Percentiles rank a stretch among this genome's conserved stretches.
These are phyloP conservation scores for Lomentospora prolificans DNA, from an alignment of 2,329 filamentous ascomycete species.

Conservation along the genomic window DNA sequence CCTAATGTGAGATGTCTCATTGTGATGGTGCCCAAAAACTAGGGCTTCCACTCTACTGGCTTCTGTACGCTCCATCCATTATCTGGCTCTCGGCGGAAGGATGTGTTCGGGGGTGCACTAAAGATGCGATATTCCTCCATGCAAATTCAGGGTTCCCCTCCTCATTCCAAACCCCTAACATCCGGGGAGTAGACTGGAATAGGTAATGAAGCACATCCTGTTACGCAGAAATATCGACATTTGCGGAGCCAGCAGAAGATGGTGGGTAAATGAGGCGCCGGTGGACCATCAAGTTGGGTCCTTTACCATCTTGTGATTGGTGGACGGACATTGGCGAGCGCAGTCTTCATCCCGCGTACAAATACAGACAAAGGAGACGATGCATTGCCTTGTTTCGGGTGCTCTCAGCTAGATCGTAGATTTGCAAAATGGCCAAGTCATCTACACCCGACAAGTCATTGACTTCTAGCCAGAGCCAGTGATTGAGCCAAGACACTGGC, in stretches of 20 bases:
- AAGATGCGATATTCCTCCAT: no score
- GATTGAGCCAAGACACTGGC: neutral
- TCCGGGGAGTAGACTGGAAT: no score
- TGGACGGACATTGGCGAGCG: neutral
- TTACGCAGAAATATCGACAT: neutral
- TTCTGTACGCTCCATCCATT: neutral
- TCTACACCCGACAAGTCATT: no score
- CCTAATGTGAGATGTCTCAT: neutral
- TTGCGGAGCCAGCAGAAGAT: neutral
- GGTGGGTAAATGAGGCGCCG: neutral
- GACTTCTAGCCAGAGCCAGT: neutral
- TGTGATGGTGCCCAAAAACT: neutral
- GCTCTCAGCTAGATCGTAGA: neutral
- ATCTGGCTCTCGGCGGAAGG: neutral
- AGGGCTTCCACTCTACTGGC: neutral
- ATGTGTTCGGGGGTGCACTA: no score
- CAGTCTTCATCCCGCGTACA: neutral
- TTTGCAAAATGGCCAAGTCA: neutral
- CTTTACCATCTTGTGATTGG: neutral
- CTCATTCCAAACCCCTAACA: no score
- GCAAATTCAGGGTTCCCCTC: no score
- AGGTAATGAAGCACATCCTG: neutral
- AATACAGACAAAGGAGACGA: no score
- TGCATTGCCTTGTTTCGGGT: no score
- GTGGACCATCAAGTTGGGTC: neutral